Percentiles rank a stretch among this genome's conserved stretches.
Evolutionary conservation across 2,329 filamentous ascomycete genomes (phyloP).

Genomic region (Capronia coronata): DNA sequence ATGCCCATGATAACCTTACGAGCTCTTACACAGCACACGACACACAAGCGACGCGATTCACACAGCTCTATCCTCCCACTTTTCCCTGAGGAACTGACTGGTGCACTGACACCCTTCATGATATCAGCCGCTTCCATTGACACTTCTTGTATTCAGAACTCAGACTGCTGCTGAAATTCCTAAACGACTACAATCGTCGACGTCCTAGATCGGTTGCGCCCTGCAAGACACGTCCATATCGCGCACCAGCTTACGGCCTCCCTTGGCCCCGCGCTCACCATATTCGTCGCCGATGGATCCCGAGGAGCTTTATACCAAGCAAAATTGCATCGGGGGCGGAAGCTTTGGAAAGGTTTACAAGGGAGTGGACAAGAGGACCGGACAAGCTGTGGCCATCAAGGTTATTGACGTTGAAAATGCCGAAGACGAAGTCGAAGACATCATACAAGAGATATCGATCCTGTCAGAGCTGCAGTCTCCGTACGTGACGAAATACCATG

Average conservation of each 20-base stretch:
- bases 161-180: background rate
- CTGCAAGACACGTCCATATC: background rate
- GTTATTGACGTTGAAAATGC: slow-evolving; percentile 98
- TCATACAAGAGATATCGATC: slow-evolving; percentile 97
- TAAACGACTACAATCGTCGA: background rate
- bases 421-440: slow-evolving; percentile 98
- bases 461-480: slow-evolving; percentile 91
- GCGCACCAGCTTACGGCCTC: background rate
- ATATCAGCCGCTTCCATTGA: background rate
- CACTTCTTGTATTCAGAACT: background rate
- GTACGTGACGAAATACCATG: slow-evolving; percentile 96
- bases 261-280: background rate
- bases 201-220: background rate
- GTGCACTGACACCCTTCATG: slow-evolving; percentile 4
- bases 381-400: slow-evolving; percentile 94
- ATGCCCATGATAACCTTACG: background rate
- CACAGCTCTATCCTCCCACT: background rate
- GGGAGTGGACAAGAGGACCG: slow-evolving; percentile 89
- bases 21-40: slow-evolving; percentile 1
- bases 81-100: slow-evolving; percentile 12
- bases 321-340: slow-evolving; percentile 86
- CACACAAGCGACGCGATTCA: background rate
- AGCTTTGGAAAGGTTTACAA: slow-evolving; percentile 99
- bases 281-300: slow-evolving; percentile 57
- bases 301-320: slow-evolving; percentile 86